Percentiles rank a stretch among this genome's conserved stretches.
These are phyloP conservation scores for Erodium texanum DNA, from an alignment of 441 rosid genomes.

Conservation along the genomic window DNA sequence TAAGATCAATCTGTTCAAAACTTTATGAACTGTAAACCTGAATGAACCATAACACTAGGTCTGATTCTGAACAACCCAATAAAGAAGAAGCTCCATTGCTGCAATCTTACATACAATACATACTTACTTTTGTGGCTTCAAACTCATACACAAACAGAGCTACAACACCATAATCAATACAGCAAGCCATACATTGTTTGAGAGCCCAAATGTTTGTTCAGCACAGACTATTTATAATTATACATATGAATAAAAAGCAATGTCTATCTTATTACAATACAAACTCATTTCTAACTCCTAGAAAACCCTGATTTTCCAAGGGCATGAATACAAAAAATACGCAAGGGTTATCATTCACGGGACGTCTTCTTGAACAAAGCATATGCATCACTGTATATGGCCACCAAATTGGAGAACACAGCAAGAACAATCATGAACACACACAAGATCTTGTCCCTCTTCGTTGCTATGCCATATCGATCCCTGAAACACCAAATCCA, in stretches of 20 bases:
- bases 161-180: background rate
- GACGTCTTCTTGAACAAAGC: constrained; percentile 52
- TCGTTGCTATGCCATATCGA: constrained; percentile 55
- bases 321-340: background rate
- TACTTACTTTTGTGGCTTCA: background rate
- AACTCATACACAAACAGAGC: background rate
- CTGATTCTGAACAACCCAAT: no score
- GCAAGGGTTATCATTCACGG: constrained; percentile 14
- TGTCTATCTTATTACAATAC: background rate
- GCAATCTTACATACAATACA: background rate
- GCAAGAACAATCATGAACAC: constrained; percentile 65
- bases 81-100: background rate
- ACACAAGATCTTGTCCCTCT: constrained; percentile 46
- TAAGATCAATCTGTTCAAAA: no score
- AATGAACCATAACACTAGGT: no score
- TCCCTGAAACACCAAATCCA: constrained; percentile 37
- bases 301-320: no score
- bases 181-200: no score
- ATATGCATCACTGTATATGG: constrained; percentile 69
- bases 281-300: background rate
- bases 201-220: background rate
- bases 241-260: background rate
- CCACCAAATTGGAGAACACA: constrained; percentile 57
- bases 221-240: background rate
- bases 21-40: no score